These are phyloP conservation scores for Apiospora sp. DNA, from an alignment of 2,329 filamentous ascomycete genomes.

Conservation along the genomic window DNA sequence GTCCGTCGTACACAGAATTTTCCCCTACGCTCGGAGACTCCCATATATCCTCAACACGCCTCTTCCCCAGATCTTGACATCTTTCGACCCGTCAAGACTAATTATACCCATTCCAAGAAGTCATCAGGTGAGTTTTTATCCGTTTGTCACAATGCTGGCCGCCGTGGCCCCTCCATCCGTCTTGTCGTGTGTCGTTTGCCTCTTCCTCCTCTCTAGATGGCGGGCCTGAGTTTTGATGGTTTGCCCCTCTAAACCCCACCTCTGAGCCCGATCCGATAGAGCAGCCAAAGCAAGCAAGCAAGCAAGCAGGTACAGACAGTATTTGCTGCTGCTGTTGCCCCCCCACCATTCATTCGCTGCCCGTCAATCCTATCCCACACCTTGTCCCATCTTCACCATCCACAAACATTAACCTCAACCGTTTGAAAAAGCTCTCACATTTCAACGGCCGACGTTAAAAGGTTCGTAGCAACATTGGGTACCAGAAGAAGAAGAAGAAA, in stretches of 20 bases:
- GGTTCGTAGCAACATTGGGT: conserved; percentile 9
- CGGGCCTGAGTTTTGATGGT: conserved; percentile 17
- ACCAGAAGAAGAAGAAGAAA: neutral
- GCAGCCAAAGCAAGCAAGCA: conserved; percentile 9
- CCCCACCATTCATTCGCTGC: conserved; percentile 18
- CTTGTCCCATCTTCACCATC: conserved; percentile 6
- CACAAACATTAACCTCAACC: conserved; percentile 20
- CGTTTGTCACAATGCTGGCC: neutral
- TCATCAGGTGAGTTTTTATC: conserved; percentile 2
- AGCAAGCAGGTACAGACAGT: conserved; percentile 11
- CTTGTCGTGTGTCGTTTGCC: conserved; percentile 9
- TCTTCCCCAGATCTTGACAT: conserved; percentile 19
- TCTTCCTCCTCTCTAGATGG: neutral
- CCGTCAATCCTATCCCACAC: conserved; percentile 3
- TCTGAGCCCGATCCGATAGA: conserved; percentile 21
- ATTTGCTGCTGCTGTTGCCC: neutral
- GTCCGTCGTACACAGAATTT: conserved; percentile 20
- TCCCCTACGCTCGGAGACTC: conserved; percentile 17
- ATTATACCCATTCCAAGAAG: neutral
- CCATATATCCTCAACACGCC: conserved; percentile 1
- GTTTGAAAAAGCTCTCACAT: conserved; percentile 15
- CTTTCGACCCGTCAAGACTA: conserved; percentile 7
- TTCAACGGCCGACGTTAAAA: conserved; percentile 17
- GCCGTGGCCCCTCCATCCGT: neutral
- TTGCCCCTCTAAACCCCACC: conserved; percentile 20